A percentile compares a stretch with the other conserved stretches of the same genome.
phyloP scores from a whole-genome alignment of 768 basidiomycete genomes.

The Amanita rubescens region DNA sequence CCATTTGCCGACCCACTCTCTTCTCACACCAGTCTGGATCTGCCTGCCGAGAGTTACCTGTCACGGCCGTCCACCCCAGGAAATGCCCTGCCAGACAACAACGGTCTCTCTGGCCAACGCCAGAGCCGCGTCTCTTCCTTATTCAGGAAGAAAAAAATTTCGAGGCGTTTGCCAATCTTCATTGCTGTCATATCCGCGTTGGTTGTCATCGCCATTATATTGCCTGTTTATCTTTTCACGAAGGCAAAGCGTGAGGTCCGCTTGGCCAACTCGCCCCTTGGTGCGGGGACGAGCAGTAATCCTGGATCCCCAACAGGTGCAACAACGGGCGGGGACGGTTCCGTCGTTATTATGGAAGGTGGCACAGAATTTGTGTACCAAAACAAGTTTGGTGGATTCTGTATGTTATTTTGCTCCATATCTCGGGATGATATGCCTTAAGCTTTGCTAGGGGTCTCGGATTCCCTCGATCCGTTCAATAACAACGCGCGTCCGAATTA shows the following conservation, averaged over 20 bases:
- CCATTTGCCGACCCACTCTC: too few species aligned
- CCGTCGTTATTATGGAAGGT: slow-evolving; percentile 47
- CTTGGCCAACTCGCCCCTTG: neutral
- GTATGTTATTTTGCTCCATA: slow-evolving; percentile 24
- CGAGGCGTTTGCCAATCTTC: neutral
- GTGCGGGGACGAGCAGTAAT: neutral
- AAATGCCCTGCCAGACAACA: too few species aligned
- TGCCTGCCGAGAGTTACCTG: too few species aligned
- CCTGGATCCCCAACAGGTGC: neutral
- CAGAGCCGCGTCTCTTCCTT: neutral
- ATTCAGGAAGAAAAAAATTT: too few species aligned
- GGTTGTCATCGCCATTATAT: too few species aligned
- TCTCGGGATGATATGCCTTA: neutral
- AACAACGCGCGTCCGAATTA: slow-evolving; percentile 59
- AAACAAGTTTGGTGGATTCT: slow-evolving; percentile 64
- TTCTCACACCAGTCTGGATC: too few species aligned
- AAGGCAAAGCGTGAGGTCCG: slow-evolving; percentile 15
- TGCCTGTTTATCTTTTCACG: slow-evolving; percentile 29
- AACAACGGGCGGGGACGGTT: slow-evolving; percentile 50
- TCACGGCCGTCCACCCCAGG: too few species aligned
- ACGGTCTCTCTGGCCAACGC: too few species aligned
- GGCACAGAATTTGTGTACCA: slow-evolving; percentile 63
- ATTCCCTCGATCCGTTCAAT: slow-evolving; percentile 61
- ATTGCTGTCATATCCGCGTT: too few species aligned
- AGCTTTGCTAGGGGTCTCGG: slow-evolving; percentile 39